Base-by-base conservation (phyloP, 257 asterid species). In the Solanum chilense region DNA sequence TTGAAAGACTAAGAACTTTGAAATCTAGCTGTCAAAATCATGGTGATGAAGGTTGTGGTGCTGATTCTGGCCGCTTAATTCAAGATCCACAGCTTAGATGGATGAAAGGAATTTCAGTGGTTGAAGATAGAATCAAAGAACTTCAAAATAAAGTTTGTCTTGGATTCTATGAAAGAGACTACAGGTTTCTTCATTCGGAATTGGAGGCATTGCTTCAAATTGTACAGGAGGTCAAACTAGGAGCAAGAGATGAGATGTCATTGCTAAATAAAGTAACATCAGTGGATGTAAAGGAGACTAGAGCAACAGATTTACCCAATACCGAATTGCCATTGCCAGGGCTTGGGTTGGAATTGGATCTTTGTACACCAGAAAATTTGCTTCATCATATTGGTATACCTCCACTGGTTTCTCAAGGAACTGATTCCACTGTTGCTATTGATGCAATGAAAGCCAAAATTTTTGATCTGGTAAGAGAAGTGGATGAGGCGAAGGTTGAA, bases 401-500 rank as follows among this genome's bases (percentile, higher is more conserved):
- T 73, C 90, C 96, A 3, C 92, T 91, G 3, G 91, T 90, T 69
- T 90, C 98, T 68, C 96, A 90, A 87, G 96, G 89, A 90, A 62
- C 89, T 81, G 91, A 92, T 78, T 92, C 94, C 74, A 44, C 33
- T 6, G 91, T 88, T 91, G 90, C 92, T 70, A 86, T 92, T 37
- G 98, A 95, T 84, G 93, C 95, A 35, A 94, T 95, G 98, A 94
- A 93, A 87, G 93, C 88, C 80, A 95, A 97, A 80, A 94, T 95
- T 66, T 91, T 96, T 69, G 98, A 96, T 88, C 98, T 97, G 60
- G 94, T 93, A 62, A 91, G 99, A 86, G 99, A 97, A 89, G 89
- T 95, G 92, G 99, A 97, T n/a, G 98, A 94, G 70, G 93, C 95
- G 20, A 97, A 94, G 93, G 93, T 93, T 44, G 99, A 97, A 89